Base-by-base conservation (phyloP, 2,329 filamentous ascomycete genomes). In the Colletotrichum euphorbiae region DNA sequence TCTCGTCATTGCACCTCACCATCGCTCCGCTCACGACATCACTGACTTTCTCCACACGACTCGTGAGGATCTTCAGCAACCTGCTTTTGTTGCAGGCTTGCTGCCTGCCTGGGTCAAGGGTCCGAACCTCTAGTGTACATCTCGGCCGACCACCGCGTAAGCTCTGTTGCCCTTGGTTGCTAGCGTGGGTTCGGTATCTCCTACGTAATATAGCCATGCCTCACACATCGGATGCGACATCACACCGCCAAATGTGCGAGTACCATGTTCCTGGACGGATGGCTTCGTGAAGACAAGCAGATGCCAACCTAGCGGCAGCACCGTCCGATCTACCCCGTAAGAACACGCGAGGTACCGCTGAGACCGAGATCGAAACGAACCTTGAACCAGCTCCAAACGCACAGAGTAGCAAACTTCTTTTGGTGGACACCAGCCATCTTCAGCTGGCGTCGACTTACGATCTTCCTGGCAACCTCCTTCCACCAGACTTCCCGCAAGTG, bases 341-440 rank as follows among this genome's bases (percentile, higher is more conserved):
- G 54, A 31, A 62, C 59, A 55, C 62, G 66, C 66, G 62, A 66
- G 61, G 46, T 50, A 62, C 54, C 66, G 40, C 54, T 48, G 48
- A 55, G 46, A 55, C 66, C 54, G 48, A 69, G 61, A 66, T 69
- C 56, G 61, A 66, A 69, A 66, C 66, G 40, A 61, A 60, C 54
- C 50, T 69, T 54, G 61, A 59, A 66, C 54, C 61, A 65, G 55
- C 42, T 43, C 48, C 45, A 64, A 60, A 66, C 65, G 40, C 65
- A 58, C 51, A 6, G 46, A 54, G 65, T 68, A 60, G 55, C 65
- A 68, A 64, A 28, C 28, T 54, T 48, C 28, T 48, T 43, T 54
- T 15, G 33, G 61, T 59, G 46, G 54, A 38, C 54, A 55, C 54
- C 48, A 60, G 51, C 51, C 51, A 51, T 17, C 17, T 62, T 42